Conservation (phyloP, 208 protist genomes). For the Acanthamoeba healyi region DNA sequence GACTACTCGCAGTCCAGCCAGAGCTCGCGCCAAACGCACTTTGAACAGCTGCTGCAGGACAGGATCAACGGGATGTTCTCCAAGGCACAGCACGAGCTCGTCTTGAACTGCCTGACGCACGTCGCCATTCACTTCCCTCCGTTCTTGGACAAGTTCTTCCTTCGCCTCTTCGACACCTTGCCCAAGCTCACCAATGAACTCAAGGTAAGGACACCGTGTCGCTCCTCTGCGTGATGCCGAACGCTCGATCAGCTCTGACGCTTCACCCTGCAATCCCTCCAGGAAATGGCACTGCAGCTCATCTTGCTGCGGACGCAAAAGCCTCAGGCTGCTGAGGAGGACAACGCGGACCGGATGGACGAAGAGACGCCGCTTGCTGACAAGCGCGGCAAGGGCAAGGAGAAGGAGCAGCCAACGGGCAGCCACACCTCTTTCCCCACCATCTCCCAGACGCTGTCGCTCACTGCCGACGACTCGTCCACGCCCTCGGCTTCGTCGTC, state of each 20-base stretch:
- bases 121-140: slow-evolving; percentile 81
- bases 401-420: neutral
- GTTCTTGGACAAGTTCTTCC: slow-evolving; percentile 85
- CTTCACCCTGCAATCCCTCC: neutral
- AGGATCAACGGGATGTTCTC: slow-evolving; percentile 74
- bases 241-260: neutral
- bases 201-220: slow-evolving; percentile 15
- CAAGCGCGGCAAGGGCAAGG: slow-evolving; percentile 41
- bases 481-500: neutral
- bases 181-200: slow-evolving; percentile 78
- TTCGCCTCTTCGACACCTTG: slow-evolving; percentile 82
- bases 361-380: neutral
- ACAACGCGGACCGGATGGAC: slow-evolving; percentile 46
- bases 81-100: slow-evolving; percentile 73
- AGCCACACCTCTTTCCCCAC: slow-evolving; percentile 32
- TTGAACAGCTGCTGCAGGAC: slow-evolving; percentile 80
- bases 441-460: slow-evolving; percentile 33
- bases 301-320: slow-evolving; percentile 76
- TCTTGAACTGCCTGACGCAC: slow-evolving; percentile 83
- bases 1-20: slow-evolving; percentile 32
- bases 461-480: neutral
- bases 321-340: slow-evolving; percentile 32
- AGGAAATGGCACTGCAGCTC: slow-evolving; percentile 79
- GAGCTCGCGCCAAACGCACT: slow-evolving; percentile 45
- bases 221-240: neutral